phyloP scores from a whole-genome alignment of 2,329 filamentous ascomycete species.

The Talaromyces sp. region DNA sequence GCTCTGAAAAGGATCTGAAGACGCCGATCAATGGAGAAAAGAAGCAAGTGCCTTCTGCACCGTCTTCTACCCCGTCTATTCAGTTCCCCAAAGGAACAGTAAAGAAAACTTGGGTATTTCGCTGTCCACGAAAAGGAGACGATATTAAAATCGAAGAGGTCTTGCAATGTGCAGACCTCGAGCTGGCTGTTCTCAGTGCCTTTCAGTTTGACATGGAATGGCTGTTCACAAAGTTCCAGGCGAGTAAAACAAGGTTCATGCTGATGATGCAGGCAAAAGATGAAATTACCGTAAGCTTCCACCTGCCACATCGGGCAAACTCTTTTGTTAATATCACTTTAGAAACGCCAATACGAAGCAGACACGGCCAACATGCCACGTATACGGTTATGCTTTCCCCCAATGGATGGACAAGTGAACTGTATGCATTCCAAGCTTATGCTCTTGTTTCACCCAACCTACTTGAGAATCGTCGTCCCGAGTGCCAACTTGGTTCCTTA shows the following conservation, averaged over 20 bases:
- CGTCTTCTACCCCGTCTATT: constrained; percentile 16
- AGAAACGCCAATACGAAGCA: constrained; percentile 33
- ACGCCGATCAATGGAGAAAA: not conserved
- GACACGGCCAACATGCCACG: constrained; percentile 42
- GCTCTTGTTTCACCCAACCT: constrained; percentile 69
- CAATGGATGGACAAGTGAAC: constrained; percentile 64
- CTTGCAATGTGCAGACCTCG: constrained; percentile 64
- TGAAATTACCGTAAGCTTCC: constrained; percentile 36
- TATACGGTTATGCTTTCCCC: constrained; percentile 71
- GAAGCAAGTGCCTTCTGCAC: not conserved
- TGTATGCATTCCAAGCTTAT: constrained; percentile 95
- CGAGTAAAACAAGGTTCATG: constrained; percentile 56
- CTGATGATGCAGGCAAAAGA: constrained; percentile 58
- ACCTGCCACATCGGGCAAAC: not conserved
- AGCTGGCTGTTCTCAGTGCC: constrained; percentile 76
- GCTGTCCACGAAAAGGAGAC: constrained; percentile 55
- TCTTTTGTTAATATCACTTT: not conserved
- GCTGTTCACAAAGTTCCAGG: constrained; percentile 66
- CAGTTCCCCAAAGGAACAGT: constrained; percentile 60
- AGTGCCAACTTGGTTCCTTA: constrained; percentile 79
- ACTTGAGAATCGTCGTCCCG: constrained; percentile 76
- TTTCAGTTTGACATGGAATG: constrained; percentile 82
- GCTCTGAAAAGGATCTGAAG: not conserved
- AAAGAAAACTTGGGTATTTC: constrained; percentile 73
- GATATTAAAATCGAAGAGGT: constrained; percentile 89